Conservation (phyloP, 1,284 basidiomycete species). For the Inonotus hispidus region DNA sequence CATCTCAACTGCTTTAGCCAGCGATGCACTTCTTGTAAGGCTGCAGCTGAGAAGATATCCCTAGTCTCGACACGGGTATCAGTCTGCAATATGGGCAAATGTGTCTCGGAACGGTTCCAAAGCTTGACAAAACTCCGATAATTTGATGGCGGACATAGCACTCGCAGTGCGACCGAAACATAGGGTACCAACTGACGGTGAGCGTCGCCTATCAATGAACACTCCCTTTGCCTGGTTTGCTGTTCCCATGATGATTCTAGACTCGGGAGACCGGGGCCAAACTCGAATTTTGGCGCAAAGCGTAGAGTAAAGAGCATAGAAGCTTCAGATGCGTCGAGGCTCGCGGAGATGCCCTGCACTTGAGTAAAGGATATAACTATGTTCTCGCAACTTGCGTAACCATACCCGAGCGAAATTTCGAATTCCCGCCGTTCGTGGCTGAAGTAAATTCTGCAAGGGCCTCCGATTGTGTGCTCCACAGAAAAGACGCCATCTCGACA, state of each 20-base stretch:
- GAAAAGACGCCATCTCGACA: slow-evolving; percentile 51
- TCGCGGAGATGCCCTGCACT: slow-evolving; percentile 35
- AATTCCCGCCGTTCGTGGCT: slow-evolving; percentile 44
- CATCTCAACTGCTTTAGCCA: slow-evolving; percentile 41
- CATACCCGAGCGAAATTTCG: slow-evolving; percentile 29
- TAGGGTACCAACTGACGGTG: slow-evolving; percentile 36
- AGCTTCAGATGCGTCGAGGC: slow-evolving; percentile 24
- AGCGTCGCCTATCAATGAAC: slow-evolving; percentile 21
- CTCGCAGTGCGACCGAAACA: slow-evolving; percentile 42
- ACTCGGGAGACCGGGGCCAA: slow-evolving; percentile 19
- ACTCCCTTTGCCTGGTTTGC: slow-evolving; percentile 17
- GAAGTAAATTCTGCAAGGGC: slow-evolving; percentile 30
- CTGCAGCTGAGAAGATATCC: slow-evolving; percentile 36
- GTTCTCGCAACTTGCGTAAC: slow-evolving; percentile 25
- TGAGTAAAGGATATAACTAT: slow-evolving; percentile 43
- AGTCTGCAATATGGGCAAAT: slow-evolving; percentile 31
- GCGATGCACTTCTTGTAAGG: slow-evolving; percentile 29
- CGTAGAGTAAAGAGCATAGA: slow-evolving; percentile 38
- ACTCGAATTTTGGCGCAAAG: slow-evolving; percentile 43
- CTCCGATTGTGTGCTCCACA: slow-evolving; percentile 40
- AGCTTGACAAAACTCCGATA: slow-evolving; percentile 36
- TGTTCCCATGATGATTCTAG: neutral
- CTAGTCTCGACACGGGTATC: slow-evolving; percentile 36
- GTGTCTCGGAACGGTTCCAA: slow-evolving; percentile 28
- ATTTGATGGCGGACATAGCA: slow-evolving; percentile 37